A percentile compares a stretch with the other conserved stretches of the same genome.
Evolutionary conservation across 1,284 basidiomycete species (phyloP).

Genomic region (Fomitiporia mediterranea): DNA sequence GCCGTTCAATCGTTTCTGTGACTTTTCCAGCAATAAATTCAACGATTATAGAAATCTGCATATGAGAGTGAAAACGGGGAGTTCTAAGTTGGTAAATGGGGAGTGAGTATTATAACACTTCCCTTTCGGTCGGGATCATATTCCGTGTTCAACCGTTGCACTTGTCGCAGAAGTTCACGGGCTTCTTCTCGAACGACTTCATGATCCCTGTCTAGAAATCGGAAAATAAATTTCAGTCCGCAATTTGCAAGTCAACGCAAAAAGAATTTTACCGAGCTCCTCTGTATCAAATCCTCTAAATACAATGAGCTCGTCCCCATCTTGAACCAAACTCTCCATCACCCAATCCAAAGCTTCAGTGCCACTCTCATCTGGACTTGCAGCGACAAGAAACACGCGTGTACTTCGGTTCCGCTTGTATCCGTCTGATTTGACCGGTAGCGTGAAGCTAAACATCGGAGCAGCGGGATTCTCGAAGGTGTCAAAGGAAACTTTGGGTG

Average conservation of each 20-base stretch:
- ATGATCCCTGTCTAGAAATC: conserved; percentile 63
- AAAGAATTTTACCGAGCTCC: conserved; percentile 54
- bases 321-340: conserved; percentile 82
- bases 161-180: conserved; percentile 72
- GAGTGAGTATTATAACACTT: not conserved
- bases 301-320: conserved; percentile 92
- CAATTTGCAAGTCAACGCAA: too few species aligned
- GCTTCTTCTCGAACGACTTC: conserved; percentile 87
- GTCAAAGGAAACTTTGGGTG: conserved; percentile 85
- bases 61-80: conserved; percentile 4
- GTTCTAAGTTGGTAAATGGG: not conserved
- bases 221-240: not conserved
- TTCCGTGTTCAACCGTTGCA: conserved; percentile 81
- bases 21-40: conserved; percentile 93
- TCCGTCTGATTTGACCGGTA: conserved; percentile 79
- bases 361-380: conserved; percentile 86
- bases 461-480: conserved; percentile 43
- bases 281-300: conserved; percentile 87
- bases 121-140: conserved; percentile 77
- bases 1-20: conserved; percentile 82
- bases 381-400: conserved; percentile 87
- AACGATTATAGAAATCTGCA: conserved; percentile 83
- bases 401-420: conserved; percentile 79
- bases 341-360: conserved; percentile 85
- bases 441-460: conserved; percentile 53